Base-by-base conservation (phyloP, 192 early-diverging fungal species). In the Thamnidium elegans region DNA sequence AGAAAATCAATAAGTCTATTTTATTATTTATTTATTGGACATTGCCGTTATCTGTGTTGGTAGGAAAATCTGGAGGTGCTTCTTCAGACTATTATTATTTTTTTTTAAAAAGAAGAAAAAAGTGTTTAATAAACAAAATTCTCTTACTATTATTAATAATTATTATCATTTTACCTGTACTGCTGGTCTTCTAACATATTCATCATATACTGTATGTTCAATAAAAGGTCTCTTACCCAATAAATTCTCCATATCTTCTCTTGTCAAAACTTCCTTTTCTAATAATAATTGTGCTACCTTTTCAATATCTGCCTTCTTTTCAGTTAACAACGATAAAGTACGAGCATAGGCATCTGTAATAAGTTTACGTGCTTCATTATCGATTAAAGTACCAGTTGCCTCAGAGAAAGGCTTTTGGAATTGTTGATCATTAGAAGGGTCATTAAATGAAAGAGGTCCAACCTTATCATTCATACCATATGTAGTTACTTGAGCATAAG, bases 401-500 rank as follows among this genome's bases (percentile, higher is more conserved):
- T 99, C 97, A 43, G 90, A 91, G 73, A 94, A 99, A 13, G 96
- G 96, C 78, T 99, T 99, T 64, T 88, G 87, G 81, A 95, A 96
- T 67, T 82, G 80, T 44, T 87, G 72, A 63, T 90, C 86, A 42
- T 88, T 79, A 58, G 89, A 81, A 31, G 83, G 78, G 53, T 86
- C 82, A 1, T 82, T 77, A 58, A 87, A 99, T 11, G 88, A 91
- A 47, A 99, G 71, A 65, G 94, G 90, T n/a, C 97, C 97, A 5
- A 99, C 72, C 31, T 79, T 78, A 32, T 78, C 64, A 74, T 90
- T 94, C 97, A 99, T 99, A 31, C 97, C 97, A 73, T 95, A 98
- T 47, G 86, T 88, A 51, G 92, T 83, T n/a, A 99, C 87, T 75
- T 94, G 92, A 7, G 93, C 93, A 73, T 99, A 99, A n/a, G 97